Evolutionary conservation across 352 stramenopile genomes (phyloP), one percentile per base, ranked within the genome.

Genomic region (Globisporangium okanoganense): DNA sequence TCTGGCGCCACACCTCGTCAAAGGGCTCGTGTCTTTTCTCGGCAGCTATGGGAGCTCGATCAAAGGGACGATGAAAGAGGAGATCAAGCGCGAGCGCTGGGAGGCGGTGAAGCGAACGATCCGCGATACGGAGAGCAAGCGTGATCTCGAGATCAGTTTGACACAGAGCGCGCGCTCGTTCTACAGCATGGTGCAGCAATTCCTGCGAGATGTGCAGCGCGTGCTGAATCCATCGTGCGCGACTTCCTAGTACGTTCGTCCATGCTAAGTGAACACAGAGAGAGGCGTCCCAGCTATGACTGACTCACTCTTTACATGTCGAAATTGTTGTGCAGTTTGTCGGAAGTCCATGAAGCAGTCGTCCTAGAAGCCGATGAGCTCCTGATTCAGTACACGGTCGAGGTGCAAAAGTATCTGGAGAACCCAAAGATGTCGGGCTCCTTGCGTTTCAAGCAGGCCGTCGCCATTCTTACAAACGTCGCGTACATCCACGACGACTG

Each of bases 51-150:
- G 71, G 16, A 75, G 74, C 41, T 79, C 85, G 5, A 85, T 94
- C 61, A 86, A 85, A 51, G 82, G 76, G 20, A 77, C 74, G 8
- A 78, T 83, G 27, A 72, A 75, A 35, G 81, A 91, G 54, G 82
- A 94, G 73, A 78, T 94, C 52, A 92, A 92, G 44, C 81, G 85
- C 2, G 85, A 94, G 64, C 80, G 85, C 45, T 94, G 85, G 85
- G 85, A 92, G 55, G 87, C 92, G 76, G 72, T 71, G 18, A 73
- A 71, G 25, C 71, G 82, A 6, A 88, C 72, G 56, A 90, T 94
- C 50, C 81, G 85, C 9, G 82, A 91, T 38, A 78, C 79, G 0
- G 78, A 90, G 16, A 87, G 75, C 50, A 88, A 79, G 48, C 48
- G 72, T 41, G 82, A 94, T 45, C 65, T 70, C 25, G 85, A 92